Base-by-base conservation (phyloP, 1,284 basidiomycete genomes). In the Ceratobasidium theobromae region DNA sequence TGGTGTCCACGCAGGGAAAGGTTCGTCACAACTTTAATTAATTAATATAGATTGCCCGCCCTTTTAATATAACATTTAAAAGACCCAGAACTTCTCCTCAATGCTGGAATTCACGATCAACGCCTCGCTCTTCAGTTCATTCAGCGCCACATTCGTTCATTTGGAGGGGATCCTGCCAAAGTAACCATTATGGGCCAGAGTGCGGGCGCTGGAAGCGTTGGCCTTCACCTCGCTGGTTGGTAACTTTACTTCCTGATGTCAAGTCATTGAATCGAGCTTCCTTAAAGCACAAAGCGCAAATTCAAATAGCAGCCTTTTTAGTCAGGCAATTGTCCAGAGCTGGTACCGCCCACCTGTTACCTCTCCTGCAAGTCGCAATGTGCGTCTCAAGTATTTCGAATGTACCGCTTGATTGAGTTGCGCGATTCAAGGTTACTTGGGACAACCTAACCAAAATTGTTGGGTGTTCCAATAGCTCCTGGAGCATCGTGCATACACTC, bases 31-130 rank as follows among this genome's bases (percentile, higher is more conserved):
- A 5, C 5, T 27, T 27, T 33, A 5, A 33, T 5, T 43, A 5
- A 5, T 64, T 45, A 16, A n/a, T 45, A 3, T 52, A 3, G n/a
- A 68, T 25, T 35, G 6, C 14, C 27, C 28, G 23, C 30, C 16
- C 32, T 57, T 0, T 11, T 35, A 38, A 51, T 41, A 18, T 4
- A 14, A 21, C 21, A 48, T 27, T 14, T 40, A 16, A 30, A 11
- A 48, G 45, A 48, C 23, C 45, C 45, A 21, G 45, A 48, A 48
- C 45, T 48, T 6, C 8, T 85, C 71, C 73, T 83, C 65, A 87
- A 88, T 69, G 82, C 79, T 5, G 86, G 86, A 0, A 82, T 87
- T 70, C 76, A 77, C 30, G 87, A 88, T 73, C 84, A 89, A 70
- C 75, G 81, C 1, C 69, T 78, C 38, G 11, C 72, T 2, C 62